Percentiles rank a stretch among this genome's conserved stretches.
Conservation (phyloP, 257 asterid species). For the Lavandula angustifolia region DNA sequence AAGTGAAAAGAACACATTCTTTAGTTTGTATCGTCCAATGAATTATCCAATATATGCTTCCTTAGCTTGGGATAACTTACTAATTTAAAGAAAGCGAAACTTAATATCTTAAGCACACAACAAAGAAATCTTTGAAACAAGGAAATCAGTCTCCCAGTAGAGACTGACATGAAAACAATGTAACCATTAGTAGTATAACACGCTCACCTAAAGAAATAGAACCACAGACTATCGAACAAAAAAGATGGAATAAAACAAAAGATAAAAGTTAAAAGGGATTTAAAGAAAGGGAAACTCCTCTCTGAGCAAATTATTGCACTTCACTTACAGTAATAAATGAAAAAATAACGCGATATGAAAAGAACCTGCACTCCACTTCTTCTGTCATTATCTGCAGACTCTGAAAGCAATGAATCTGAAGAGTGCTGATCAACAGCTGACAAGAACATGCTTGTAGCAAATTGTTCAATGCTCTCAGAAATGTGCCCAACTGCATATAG, state of each 20-base stretch:
- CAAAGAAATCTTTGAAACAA: background rate
- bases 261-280: background rate
- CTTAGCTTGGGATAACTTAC: too few relatives aligned
- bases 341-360: conserved; percentile 18
- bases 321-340: background rate
- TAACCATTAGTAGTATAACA: background rate
- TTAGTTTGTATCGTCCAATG: too few relatives aligned
- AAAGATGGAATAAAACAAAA: background rate
- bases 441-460: conserved; percentile 75
- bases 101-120: background rate
- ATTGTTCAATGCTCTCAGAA: conserved; percentile 78
- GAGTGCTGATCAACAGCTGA: conserved; percentile 57
- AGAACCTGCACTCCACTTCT: conserved; percentile 68
- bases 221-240: background rate
- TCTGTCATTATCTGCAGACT: conserved; percentile 48
- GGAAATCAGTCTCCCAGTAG: too few relatives aligned
- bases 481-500: conserved; percentile 62
- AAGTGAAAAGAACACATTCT: too few relatives aligned
- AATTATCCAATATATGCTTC: too few relatives aligned
- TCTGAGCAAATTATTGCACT: background rate
- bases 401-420: conserved; percentile 55
- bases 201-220: background rate
- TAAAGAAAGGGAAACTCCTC: conserved; percentile 1
- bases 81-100: too few relatives aligned
- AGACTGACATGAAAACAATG: background rate